Evolutionary conservation across 371 early-diverging fungal genomes (phyloP), one percentile per base, ranked within the genome.

Genomic region (Actinomortierella ambigua): DNA sequence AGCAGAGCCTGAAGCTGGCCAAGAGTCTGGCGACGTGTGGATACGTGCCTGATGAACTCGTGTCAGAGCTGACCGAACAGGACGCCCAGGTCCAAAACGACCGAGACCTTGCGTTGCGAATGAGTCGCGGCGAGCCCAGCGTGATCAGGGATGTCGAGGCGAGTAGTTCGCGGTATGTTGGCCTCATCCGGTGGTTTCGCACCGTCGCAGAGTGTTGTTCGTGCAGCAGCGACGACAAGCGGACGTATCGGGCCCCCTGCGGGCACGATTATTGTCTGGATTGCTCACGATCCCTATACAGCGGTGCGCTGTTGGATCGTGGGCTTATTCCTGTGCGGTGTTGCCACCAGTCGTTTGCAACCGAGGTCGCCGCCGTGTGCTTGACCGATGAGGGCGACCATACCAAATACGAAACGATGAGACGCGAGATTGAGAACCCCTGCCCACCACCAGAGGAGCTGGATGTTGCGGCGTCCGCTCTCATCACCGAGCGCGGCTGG

Each of bases 301-400:
- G 27, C 7, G 50, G 50, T n/a, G 62, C 68, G 18, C 46, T 68
- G 20, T 26, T 26, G 22, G 43, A 68, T 29, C 57, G 58, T 42
- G 8, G 47, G 3, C 54, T 57, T 39, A 62, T 68, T 9, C 68
- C 62, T 28, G 68, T 68, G 50, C 68, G 68, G 1, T 68, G 62
- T 55, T 53, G 53, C 39, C 52, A 29, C 46, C 26, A 11, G 18
- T 26, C 57, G 18, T 67, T 67, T 24, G 29, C 46, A 0, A 1
- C n/a, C 17, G 54, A 44, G 0, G 9, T 67, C 1, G 61, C 6
- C 1, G 14, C 23, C n/a, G 67, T 29, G 5, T 61, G 67, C 24
- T 53, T 67, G 50, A 27, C 3, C 24, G 40, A 56, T 26, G 6
- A 23, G 1, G 39, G 8, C 0, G 57, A 51, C 26, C 0, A 53